Conservation (phyloP, 2,329 filamentous ascomycete genomes). For the Apiospora arundinis region DNA sequence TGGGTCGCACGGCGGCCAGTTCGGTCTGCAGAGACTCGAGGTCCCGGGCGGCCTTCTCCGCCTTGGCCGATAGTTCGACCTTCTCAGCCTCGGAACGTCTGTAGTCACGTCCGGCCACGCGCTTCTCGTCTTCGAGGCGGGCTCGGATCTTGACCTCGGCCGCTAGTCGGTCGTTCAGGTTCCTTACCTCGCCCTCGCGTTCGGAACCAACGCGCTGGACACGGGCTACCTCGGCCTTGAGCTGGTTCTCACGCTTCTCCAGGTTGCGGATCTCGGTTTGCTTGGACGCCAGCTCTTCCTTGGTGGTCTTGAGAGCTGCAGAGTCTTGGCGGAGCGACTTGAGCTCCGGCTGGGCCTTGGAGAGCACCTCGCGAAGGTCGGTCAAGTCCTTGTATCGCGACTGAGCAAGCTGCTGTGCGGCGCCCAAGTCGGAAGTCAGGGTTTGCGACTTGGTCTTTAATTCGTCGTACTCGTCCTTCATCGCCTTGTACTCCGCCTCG, state of each 20-base stretch:
- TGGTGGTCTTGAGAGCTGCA: conserved; percentile 73
- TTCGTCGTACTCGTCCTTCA: conserved; percentile 66
- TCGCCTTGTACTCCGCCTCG: conserved; percentile 63
- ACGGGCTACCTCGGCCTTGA: conserved; percentile 74
- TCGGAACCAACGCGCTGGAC: conserved; percentile 75
- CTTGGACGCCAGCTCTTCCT: conserved; percentile 72
- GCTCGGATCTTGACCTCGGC: conserved; percentile 75
- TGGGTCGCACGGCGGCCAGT: conserved; percentile 67
- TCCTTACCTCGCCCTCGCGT: conserved; percentile 78
- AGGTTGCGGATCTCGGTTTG: conserved; percentile 71
- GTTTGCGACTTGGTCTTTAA: conserved; percentile 73
- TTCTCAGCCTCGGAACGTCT: conserved; percentile 80
- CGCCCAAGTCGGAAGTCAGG: conserved; percentile 82
- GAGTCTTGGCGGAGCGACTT: conserved; percentile 80
- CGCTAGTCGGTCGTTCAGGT: conserved; percentile 77
- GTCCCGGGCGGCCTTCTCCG: conserved; percentile 75
- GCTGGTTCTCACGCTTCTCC: conserved; percentile 82
- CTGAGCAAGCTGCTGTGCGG: conserved; percentile 85
- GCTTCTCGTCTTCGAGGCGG: conserved; percentile 80
- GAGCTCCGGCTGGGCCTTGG: conserved; percentile 87
- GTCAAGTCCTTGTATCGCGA: conserved; percentile 87
- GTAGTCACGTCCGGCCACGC: conserved; percentile 76
- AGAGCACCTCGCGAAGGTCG: conserved; percentile 78
- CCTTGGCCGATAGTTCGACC: conserved; percentile 74
- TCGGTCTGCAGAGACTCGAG: conserved; percentile 77